Evolutionary conservation across 108 stramenopile genomes (phyloP).

Genomic region (Skeletonema potamos): DNA sequence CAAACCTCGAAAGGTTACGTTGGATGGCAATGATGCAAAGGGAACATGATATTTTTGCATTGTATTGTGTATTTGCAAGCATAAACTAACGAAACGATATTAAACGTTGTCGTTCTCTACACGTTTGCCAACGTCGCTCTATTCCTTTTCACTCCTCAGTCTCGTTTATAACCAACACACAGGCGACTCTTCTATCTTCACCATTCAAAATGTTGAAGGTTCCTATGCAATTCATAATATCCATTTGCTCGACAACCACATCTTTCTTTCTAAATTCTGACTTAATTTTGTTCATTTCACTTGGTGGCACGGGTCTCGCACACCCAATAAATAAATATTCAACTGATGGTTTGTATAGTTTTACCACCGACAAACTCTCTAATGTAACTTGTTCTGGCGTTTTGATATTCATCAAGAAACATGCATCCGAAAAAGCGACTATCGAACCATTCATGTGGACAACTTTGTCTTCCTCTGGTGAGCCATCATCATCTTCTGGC

Average conservation of each 20-base stretch:
- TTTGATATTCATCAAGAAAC: slow-evolving; percentile 67
- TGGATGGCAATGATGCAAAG: too few relatives aligned
- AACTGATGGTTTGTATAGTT: slow-evolving; percentile 49
- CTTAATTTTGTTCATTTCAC: slow-evolving; percentile 54
- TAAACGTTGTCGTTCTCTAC: background rate
- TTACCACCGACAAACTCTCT: slow-evolving; percentile 57
- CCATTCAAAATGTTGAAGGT: slow-evolving; percentile 89
- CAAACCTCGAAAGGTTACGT: background rate
- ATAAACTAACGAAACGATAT: background rate
- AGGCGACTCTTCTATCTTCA: slow-evolving; percentile 78
- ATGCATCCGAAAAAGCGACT: slow-evolving; percentile 61
- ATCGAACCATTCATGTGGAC: slow-evolving; percentile 72
- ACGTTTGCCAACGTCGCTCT: background rate
- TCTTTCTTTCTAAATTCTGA: slow-evolving; percentile 29
- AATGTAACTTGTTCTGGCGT: slow-evolving; percentile 52
- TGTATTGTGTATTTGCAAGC: too few relatives aligned
- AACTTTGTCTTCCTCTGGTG: slow-evolving; percentile 27
- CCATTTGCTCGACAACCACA: slow-evolving; percentile 67
- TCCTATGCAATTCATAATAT: slow-evolving; percentile 76
- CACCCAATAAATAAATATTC: slow-evolving; percentile 80
- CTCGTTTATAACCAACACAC: slow-evolving; percentile 53
- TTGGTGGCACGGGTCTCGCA: slow-evolving; percentile 43
- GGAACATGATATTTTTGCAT: too few relatives aligned
- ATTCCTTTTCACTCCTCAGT: slow-evolving; percentile 1
- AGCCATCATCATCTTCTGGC: slow-evolving; percentile 22